Conservation (phyloP, 495 filamentous ascomycete species). For the Xylaria acuta region DNA sequence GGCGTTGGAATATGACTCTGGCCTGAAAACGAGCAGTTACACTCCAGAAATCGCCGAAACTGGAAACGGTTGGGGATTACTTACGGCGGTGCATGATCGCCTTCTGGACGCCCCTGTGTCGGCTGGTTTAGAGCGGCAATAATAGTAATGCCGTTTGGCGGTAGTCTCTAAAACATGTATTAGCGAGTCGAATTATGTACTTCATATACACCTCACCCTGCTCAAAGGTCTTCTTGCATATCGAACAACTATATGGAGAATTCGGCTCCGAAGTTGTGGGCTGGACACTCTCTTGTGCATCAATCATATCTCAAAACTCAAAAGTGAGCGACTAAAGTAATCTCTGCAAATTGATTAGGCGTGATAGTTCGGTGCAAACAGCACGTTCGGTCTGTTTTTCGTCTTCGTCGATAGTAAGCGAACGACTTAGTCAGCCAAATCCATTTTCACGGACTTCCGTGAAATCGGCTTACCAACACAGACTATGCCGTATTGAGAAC, state of each 20-base stretch:
- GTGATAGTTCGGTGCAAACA: not conserved
- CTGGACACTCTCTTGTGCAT: not conserved
- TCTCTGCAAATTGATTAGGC: not conserved
- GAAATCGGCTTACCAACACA: not conserved
- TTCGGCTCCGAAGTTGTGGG: not conserved
- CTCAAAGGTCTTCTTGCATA: slow-evolving; percentile 13
- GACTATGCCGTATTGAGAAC: not conserved
- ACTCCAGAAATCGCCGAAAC: not conserved
- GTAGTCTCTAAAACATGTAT: not conserved
- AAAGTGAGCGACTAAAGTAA: not conserved
- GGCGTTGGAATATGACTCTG: not conserved
- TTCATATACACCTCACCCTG: not conserved
- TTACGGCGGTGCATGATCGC: slow-evolving; percentile 17
- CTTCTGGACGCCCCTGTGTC: slow-evolving; percentile 10
- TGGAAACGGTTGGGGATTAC: not conserved
- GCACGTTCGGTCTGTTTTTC: not conserved
- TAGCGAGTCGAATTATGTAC: not conserved
- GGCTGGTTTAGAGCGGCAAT: slow-evolving; percentile 22
- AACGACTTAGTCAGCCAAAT: not conserved
- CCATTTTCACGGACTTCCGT: slow-evolving; percentile 4
- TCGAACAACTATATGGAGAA: not conserved
- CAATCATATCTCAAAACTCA: not conserved
- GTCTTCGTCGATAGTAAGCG: not conserved
- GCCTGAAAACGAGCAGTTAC: not conserved
- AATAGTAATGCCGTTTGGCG: slow-evolving; percentile 21